Base-by-base conservation (phyloP, 352 stramenopile species). In the Pythium biforme region DNA sequence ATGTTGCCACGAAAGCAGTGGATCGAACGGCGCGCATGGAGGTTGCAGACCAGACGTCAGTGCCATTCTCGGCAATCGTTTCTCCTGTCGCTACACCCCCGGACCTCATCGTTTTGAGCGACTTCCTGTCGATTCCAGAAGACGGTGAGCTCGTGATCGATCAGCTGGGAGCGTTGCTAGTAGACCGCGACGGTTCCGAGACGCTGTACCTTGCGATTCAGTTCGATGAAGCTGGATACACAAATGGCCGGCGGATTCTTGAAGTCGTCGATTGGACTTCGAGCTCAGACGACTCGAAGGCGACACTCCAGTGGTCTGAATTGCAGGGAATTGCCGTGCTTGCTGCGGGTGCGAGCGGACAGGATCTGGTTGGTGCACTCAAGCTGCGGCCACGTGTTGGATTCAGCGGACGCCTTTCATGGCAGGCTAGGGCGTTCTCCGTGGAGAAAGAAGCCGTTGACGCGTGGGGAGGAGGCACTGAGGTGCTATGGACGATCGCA, bases 181-280 rank as follows among this genome's bases (percentile, higher is more conserved):
- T 74, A 29, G 74, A 83, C 64, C 53, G 63, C 5, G 74, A 83
- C 22, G 66, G 69, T 14, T 83, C 74, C 0, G 72, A 83, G 43
- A 41, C 39, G 11, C 37, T 76, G 19, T 78, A 68, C 40, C 59
- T 83, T 22, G 55, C 64, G 9, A 50, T 76, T 41, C 51, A 78
- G 25, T 63, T 79, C 3, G 52, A 69, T 7, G 23, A 51, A 56
- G 26, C 1, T 22, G 26, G 20, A 3, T 26, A 53, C 45, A 4
- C 22, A 20, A 26, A 40, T 20, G 23, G 10, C 15, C 41, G 31
- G 1, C 22, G 22, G 9, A 20, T 47, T 15, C 39, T 81, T 12
- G 58, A 59, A 62, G 64, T 49, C 27, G 48, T 58, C 51, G 39
- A 48, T 10, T 65, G 55, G 23, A 47, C 55, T 19, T 19, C 37